A percentile compares a stretch with the other conserved stretches of the same genome.
These are phyloP conservation scores for Casaregolazyma suthepensis DNA, from an alignment of 1,139 yeast species.

Conservation along the genomic window DNA sequence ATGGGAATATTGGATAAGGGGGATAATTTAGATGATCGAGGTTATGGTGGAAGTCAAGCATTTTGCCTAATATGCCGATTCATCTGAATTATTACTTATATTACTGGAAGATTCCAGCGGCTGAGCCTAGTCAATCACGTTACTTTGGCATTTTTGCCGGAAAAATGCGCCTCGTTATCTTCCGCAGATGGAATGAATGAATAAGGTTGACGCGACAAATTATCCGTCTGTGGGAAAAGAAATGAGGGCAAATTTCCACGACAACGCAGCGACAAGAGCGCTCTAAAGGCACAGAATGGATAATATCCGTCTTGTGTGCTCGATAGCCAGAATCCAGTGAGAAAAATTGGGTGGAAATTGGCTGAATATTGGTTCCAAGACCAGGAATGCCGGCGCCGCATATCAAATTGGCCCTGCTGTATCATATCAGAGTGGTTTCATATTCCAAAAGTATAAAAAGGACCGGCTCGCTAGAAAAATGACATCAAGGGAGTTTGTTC, in stretches of 20 bases:
- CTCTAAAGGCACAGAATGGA: neutral
- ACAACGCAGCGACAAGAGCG: neutral
- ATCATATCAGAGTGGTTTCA: neutral
- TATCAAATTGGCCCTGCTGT: neutral
- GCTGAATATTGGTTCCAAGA: neutral
- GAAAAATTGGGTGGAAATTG: neutral
- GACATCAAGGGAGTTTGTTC: neutral
- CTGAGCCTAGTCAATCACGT: neutral
- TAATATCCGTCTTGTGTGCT: neutral
- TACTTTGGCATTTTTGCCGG: neutral
- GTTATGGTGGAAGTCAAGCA: neutral
- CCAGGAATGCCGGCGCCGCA: neutral
- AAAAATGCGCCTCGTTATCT: neutral
- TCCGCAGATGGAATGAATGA: neutral
- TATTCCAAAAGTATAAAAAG: neutral
- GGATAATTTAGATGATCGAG: neutral
- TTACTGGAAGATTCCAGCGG: neutral
- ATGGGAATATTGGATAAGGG: neutral
- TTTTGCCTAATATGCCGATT: neutral
- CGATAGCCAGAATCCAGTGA: neutral
- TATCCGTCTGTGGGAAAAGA: neutral
- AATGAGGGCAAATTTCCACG: neutral
- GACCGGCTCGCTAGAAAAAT: neutral
- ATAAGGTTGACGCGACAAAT: neutral
- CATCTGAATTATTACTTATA: neutral